Evolutionary conservation across 2,329 filamentous ascomycete genomes (phyloP), one percentile per base, ranked within the genome.

Genomic region (Colletotrichum filicis): DNA sequence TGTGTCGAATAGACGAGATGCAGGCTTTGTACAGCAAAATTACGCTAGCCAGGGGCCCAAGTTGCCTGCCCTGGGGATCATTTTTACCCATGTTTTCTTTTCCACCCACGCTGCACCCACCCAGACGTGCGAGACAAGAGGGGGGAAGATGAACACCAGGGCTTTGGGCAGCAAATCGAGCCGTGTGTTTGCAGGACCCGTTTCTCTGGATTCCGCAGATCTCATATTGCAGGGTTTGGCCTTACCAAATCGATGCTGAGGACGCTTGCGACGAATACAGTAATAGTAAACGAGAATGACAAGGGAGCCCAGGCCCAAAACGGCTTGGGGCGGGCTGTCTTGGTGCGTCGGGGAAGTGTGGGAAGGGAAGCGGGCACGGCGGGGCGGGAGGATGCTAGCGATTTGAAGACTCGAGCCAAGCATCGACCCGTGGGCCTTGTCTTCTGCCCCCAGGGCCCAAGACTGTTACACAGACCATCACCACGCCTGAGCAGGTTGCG

Each of bases 141-240:
- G 61, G 22, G 52, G 37, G 30, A 62, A 62, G 64, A 68, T 52
- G 46, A 24, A 26, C 32, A 56, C 49, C 66, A 73, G 66, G 67
- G 71, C 52, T 58, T 56, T 35, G 49, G 37, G 56, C 55, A 66
- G 71, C 57, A 62, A 66, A 74, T 67, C 59, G 56, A 61, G 58
- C 22, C 30, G 66, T 53, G 37, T 42, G 7, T 42, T 19, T 19
- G 59, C 61, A 56, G 70, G 61, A 61, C 42, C 66, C 70, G 60
- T 58, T 73, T 73, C 70, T 66, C 66, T 73, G 73, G 65, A 66
- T 73, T 74, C 70, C 70, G 73, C 60, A 69, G 73, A 74, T 74
- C 73, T 73, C 73, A 73, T 57, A 59, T 64, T 66, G 69, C 70
- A 66, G 68, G 60, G 61, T 22, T 58, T 69, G 68, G 63, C 46